phyloP scores from a whole-genome alignment of 1,284 basidiomycete genomes.

The Sutorius eximius region DNA sequence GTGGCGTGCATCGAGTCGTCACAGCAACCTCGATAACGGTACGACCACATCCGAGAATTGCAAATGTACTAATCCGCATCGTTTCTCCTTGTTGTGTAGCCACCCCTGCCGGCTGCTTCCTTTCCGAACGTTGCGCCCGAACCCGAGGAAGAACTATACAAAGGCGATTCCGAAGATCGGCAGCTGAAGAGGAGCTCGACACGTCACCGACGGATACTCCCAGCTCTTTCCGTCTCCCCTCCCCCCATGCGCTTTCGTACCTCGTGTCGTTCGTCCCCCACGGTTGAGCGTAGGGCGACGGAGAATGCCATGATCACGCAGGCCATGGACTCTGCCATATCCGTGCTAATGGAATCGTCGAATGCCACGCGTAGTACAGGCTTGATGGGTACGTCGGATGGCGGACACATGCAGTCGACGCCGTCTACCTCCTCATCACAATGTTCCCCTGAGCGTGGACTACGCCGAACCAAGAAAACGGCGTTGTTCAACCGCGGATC shows the following conservation, averaged over 20 bases:
- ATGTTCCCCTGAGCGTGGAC: conserved; percentile 30
- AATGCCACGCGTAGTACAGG: conserved; percentile 22
- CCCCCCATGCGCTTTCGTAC: conserved; percentile 10
- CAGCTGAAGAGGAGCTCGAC: conserved; percentile 13
- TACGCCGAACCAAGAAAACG: conserved; percentile 44
- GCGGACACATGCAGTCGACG: conserved; percentile 18
- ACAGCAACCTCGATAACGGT: conserved; percentile 37
- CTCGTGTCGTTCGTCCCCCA: conserved; percentile 14
- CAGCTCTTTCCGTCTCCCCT: conserved; percentile 23
- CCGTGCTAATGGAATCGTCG: conserved; percentile 25
- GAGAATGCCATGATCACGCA: conserved; percentile 8
- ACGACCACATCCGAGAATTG: conserved; percentile 20
- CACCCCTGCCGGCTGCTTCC: conserved; percentile 21
- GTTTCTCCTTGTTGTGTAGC: conserved; percentile 21
- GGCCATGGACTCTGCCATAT: conserved; percentile 21
- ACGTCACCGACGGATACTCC: conserved; percentile 17
- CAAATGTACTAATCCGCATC: conserved; percentile 18
- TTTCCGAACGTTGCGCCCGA: conserved; percentile 14
- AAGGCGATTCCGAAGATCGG: conserved; percentile 15
- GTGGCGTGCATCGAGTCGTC: conserved; percentile 29
- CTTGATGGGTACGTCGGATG: conserved; percentile 19
- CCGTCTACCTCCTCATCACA: conserved; percentile 26
- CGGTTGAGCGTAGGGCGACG: conserved; percentile 4
- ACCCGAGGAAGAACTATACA: conserved; percentile 3
- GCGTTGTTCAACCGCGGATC: conserved; percentile 39